phyloP scores from a whole-genome alignment of 345 rosid genomes.

The Chamaenerion angustifolium region DNA sequence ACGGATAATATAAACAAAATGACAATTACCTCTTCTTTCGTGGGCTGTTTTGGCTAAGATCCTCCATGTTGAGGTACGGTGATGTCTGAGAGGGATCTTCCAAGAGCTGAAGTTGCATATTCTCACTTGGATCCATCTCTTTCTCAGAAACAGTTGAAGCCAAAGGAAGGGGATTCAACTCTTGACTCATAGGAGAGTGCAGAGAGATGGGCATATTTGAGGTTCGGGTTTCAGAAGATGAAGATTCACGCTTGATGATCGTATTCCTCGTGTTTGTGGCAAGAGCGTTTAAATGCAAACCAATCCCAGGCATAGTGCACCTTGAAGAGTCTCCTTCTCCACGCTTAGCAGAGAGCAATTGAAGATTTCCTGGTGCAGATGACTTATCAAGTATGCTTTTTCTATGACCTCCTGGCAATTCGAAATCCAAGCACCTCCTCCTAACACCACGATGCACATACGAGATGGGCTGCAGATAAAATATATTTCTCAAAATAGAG shows the following conservation, averaged over 20 bases:
- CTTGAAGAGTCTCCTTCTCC: conserved; percentile 30
- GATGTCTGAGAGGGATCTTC: conserved; percentile 44
- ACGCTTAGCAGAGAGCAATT: conserved; percentile 22
- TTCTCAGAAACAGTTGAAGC: conserved; percentile 25
- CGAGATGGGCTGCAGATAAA: conserved; percentile 28
- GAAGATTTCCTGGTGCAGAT: conserved; percentile 14
- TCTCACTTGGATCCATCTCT: conserved; percentile 24
- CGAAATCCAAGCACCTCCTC: conserved; percentile 94
- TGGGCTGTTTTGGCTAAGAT: conserved; percentile 53
- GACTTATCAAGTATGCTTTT: conserved; percentile 26
- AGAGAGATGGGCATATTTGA: conserved; percentile 28
- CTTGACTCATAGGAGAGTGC: conserved; percentile 26
- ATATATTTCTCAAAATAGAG: background rate
- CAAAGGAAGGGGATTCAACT: conserved; percentile 25
- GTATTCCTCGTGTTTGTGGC: conserved; percentile 37
- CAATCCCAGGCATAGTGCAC: conserved; percentile 71
- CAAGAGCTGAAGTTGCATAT: conserved; percentile 15
- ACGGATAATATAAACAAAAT: background rate
- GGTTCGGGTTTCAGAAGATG: conserved; percentile 28
- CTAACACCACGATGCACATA: conserved; percentile 68
- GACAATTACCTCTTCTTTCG: conserved; percentile 59
- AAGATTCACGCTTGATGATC: conserved; percentile 23
- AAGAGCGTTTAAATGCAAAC: conserved; percentile 83
- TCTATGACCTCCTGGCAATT: conserved; percentile 39
- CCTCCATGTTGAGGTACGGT: conserved; percentile 29